Base-by-base conservation (phyloP, 192 early-diverging fungal species). In the Umbelopsis sp. region DNA sequence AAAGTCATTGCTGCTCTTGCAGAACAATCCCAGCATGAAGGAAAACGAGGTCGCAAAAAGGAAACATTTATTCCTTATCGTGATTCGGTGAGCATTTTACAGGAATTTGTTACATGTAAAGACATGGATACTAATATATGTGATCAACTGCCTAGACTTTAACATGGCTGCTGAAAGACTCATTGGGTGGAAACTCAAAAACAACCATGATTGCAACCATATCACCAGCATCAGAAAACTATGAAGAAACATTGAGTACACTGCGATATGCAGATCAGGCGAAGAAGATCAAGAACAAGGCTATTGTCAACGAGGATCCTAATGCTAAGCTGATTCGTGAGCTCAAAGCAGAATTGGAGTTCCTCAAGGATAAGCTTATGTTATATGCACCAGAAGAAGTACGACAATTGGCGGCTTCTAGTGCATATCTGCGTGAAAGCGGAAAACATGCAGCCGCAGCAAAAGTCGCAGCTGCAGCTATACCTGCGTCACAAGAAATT, bases 1-100 rank as follows among this genome's bases (percentile, higher is more conserved):
- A 98, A 98, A 75, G 96, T 98, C 45, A 98, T 98, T 44, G 91
- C 93, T 11, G 91, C 91, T n/a, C 80, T 98, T 38, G 93, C 94
- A 21, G 94, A 92, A 50, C 84, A 85, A 38, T 85, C 86, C 14
- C 12, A 50, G 34, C 29, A 77, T 66, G 49, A 38, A 65, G 47
- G 22, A 51, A 66, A 79, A 47, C 76, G 81, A 45, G 70, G 65
- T 8, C 76, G 71, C 36, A 83, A 79, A 17, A 72, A 65, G 31
- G 84, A 84, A 56, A n/a, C 65, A 1, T 94, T 91, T 77, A 86
- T 98, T 10, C 95, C 95, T 1, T 98, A 97, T 79, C 86, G 96
- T 31, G 96, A 98, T 78, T 97, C 95, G 25, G 91, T 93, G 79
- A 68, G 76, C 17, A 7, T 0, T 5, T 0, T 16, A 24, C 65